phyloP scores from a whole-genome alignment of 345 rosid species.

The Linum usitatissimum region DNA sequence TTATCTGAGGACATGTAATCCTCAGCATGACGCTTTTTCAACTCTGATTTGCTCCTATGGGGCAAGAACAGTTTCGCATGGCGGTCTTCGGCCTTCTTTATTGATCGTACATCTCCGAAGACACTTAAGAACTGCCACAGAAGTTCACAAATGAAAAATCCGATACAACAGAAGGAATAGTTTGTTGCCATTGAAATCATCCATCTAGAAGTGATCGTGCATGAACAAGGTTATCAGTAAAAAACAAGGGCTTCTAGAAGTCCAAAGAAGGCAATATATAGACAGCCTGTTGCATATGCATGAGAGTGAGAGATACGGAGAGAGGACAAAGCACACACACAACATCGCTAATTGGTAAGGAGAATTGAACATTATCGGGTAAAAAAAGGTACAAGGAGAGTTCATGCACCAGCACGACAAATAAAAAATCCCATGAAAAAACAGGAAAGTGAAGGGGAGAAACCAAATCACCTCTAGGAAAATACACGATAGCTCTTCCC shows the following conservation, averaged over 20 bases:
- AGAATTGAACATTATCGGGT: too few species aligned
- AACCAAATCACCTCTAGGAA: constrained; percentile 58
- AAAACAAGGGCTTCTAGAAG: too few species aligned
- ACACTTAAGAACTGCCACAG: constrained; percentile 63
- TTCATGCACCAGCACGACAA: too few species aligned
- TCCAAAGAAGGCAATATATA: too few species aligned
- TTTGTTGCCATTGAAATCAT: not conserved
- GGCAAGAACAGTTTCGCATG: constrained; percentile 71
- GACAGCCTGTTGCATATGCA: too few species aligned
- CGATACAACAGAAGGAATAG: not conserved
- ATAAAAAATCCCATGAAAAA: not conserved
- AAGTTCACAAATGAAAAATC: constrained; percentile 4
- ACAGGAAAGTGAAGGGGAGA: not conserved
- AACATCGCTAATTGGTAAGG: too few species aligned
- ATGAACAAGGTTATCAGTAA: too few species aligned
- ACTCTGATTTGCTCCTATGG: constrained; percentile 50
- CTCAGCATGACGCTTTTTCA: constrained; percentile 77
- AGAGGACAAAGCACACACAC: too few species aligned
- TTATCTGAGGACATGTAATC: constrained; percentile 71
- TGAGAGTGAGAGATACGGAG: too few species aligned
- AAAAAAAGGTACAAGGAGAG: too few species aligned
- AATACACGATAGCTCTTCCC: constrained; percentile 80
- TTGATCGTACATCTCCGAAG: constrained; percentile 56
- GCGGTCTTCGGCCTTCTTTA: constrained; percentile 67
- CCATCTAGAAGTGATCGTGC: too few species aligned